phyloP scores from a whole-genome alignment of 257 asterid species.

The Nicotiana tomentosiformis region DNA sequence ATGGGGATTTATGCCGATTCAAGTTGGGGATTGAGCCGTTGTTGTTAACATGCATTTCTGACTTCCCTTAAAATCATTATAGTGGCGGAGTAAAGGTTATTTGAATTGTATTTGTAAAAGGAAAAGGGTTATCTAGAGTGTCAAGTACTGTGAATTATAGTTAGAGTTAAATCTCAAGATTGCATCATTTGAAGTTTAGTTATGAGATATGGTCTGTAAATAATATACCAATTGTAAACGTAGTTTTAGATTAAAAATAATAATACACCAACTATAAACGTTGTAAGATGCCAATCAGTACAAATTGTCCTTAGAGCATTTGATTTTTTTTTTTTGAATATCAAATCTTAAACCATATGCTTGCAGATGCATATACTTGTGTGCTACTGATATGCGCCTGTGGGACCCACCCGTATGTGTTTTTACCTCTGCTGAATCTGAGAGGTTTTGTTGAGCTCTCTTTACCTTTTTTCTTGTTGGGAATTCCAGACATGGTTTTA shows the following conservation, averaged over 20 bases:
- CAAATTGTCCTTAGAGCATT: neutral
- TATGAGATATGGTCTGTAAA: neutral
- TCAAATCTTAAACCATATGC: neutral
- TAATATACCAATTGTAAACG: neutral
- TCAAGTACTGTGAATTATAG: neutral
- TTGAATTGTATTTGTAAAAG: neutral
- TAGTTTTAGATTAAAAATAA: neutral
- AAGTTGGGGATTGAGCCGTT: neutral
- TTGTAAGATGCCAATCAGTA: neutral
- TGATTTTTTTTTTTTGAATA: neutral
- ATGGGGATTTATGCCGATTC: neutral
- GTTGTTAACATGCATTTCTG: neutral
- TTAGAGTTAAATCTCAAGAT: neutral
- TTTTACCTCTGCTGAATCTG: neutral
- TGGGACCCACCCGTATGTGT: neutral
- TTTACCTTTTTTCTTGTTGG: neutral
- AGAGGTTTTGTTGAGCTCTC: neutral
- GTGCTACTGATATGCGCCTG: neutral
- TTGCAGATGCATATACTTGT: neutral
- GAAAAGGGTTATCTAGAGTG: neutral
- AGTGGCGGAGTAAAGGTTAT: neutral
- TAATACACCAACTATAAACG: neutral
- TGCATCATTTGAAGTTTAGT: neutral
- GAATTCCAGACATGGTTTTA: neutral
- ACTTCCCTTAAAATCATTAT: neutral